A percentile compares a stretch with the other conserved stretches of the same genome.
These are phyloP conservation scores for Platanthera guangdongensis DNA, from an alignment of 106 monocot genomes.

Conservation along the genomic window DNA sequence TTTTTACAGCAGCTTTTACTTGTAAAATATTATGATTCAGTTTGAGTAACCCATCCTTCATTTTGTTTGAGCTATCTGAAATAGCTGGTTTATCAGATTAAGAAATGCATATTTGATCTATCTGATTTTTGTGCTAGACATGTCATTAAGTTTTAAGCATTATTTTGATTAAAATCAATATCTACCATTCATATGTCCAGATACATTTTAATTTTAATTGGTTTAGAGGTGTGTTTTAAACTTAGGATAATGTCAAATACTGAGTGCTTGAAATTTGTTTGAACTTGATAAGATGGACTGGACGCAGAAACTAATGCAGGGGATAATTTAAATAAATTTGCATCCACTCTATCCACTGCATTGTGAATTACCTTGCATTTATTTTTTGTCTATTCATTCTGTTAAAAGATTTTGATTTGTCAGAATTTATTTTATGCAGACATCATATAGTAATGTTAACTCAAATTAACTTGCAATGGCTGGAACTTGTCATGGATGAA, in stretches of 20 bases:
- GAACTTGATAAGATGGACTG: conserved; percentile 1
- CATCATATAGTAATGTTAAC: neutral
- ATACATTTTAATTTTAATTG: neutral
- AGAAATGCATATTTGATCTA: neutral
- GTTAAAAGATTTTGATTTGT: neutral
- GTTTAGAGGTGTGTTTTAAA: neutral
- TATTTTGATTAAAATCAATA: neutral
- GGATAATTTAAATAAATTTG: neutral
- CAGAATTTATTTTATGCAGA: neutral
- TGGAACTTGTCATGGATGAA: too few relatives aligned
- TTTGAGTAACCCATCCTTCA: too few relatives aligned
- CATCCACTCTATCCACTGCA: neutral
- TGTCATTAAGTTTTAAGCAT: neutral
- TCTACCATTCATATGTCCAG: neutral
- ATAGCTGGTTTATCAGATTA: neutral
- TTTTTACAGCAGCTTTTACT: too few relatives aligned
- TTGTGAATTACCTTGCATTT: neutral
- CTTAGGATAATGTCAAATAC: neutral
- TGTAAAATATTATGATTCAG: too few relatives aligned
- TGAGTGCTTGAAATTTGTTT: neutral
- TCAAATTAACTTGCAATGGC: neutral
- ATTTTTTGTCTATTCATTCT: neutral
- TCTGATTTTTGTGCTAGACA: neutral
- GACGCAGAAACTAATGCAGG: neutral
- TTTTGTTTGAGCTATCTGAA: too few relatives aligned